phyloP scores from a whole-genome alignment of 2,329 filamentous ascomycete species.

The Fusarium heterosporum region DNA sequence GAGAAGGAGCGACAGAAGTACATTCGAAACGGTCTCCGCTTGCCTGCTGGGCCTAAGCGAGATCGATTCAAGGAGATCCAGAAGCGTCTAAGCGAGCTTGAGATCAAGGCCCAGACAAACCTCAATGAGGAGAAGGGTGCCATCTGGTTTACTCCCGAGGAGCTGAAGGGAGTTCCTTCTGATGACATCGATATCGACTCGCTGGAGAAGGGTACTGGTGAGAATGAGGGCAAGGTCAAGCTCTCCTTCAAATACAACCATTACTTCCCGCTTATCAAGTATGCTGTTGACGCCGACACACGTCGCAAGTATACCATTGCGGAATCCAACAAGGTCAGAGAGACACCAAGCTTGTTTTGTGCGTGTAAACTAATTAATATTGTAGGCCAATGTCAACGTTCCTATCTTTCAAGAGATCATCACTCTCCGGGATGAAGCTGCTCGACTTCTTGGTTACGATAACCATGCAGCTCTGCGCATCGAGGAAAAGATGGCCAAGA shows the following conservation, averaged over 20 bases:
- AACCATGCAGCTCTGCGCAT: conserved; percentile 82
- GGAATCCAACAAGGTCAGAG: conserved; percentile 79
- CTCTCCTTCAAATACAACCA: conserved; percentile 88
- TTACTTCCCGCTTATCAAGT: conserved; percentile 81
- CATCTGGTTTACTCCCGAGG: conserved; percentile 79
- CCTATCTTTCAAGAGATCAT: conserved; percentile 80
- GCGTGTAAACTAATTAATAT: not conserved
- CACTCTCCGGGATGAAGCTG: conserved; percentile 80
- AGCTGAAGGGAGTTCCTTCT: conserved; percentile 79
- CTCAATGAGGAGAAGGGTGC: conserved; percentile 86
- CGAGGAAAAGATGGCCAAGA: conserved; percentile 89
- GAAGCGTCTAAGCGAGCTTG: conserved; percentile 79
- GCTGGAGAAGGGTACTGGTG: conserved; percentile 77
- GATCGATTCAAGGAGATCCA: conserved; percentile 90
- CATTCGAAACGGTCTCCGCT: conserved; percentile 78
- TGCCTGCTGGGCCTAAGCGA: conserved; percentile 75
- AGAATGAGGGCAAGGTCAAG: conserved; percentile 79
- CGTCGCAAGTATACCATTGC: conserved; percentile 76
- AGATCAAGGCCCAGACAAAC: conserved; percentile 82
- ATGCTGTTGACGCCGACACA: conserved; percentile 76
- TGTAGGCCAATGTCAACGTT: conserved; percentile 74
- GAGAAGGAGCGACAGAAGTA: conserved; percentile 83
- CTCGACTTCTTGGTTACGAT: conserved; percentile 79
- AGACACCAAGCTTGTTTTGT: not conserved
- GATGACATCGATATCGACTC: conserved; percentile 73